phyloP scores from a whole-genome alignment of 352 stramenopile genomes.

The Phytophthora sp. region DNA sequence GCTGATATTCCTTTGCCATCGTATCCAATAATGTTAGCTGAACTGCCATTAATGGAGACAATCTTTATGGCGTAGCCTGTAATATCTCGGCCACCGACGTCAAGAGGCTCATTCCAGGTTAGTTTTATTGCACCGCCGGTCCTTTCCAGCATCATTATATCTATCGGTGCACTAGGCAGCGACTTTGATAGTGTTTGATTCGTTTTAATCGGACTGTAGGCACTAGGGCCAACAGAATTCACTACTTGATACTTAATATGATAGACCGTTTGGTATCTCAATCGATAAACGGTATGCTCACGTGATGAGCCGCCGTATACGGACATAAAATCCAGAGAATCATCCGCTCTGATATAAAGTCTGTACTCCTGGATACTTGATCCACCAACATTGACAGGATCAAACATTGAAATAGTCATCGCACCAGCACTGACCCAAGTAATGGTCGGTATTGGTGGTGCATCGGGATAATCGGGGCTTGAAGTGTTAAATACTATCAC shows the following conservation, averaged over 20 bases:
- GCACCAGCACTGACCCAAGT: slow-evolving; percentile 49
- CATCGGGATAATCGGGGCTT: slow-evolving; percentile 45
- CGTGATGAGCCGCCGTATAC: slow-evolving; percentile 31
- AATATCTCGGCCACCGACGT: slow-evolving; percentile 54
- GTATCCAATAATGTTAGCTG: slow-evolving; percentile 41
- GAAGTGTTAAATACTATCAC: slow-evolving; percentile 34
- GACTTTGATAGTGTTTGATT: slow-evolving; percentile 50
- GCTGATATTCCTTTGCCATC: slow-evolving; percentile 38
- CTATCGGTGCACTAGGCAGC: slow-evolving; percentile 41
- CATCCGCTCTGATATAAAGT: slow-evolving; percentile 39
- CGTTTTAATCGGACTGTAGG: slow-evolving; percentile 21
- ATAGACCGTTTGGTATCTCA: slow-evolving; percentile 42
- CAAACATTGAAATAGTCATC: slow-evolving; percentile 61
- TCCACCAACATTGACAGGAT: slow-evolving; percentile 52
- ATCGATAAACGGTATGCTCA: slow-evolving; percentile 39
- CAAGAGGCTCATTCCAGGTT: slow-evolving; percentile 57
- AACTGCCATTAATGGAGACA: neutral
- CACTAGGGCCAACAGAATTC: slow-evolving; percentile 55
- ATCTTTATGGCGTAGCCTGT: slow-evolving; percentile 55
- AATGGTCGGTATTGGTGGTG: slow-evolving; percentile 38
- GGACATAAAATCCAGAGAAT: slow-evolving; percentile 23
- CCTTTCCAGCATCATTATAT: slow-evolving; percentile 26
- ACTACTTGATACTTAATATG: slow-evolving; percentile 55
- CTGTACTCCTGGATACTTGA: slow-evolving; percentile 48
- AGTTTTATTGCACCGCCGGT: slow-evolving; percentile 54